phyloP scores from a whole-genome alignment of 345 rosid species.

The Gossypium stocksii region DNA sequence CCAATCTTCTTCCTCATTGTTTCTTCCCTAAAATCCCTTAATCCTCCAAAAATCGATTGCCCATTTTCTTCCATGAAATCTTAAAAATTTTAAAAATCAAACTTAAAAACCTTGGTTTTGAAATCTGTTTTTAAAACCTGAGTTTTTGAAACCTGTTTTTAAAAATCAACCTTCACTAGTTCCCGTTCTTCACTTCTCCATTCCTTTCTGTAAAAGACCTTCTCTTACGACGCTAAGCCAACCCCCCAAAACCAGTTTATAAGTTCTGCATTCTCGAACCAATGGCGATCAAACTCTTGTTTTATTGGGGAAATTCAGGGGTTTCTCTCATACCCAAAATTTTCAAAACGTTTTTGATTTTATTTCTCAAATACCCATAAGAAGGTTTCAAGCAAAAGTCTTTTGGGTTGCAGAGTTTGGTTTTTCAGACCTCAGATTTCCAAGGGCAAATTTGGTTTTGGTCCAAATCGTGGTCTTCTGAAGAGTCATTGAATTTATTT shows the following conservation, averaged over 20 bases:
- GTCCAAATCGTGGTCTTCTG: conserved; percentile 19
- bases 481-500: conserved; percentile 27
- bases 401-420: conserved; percentile 32
- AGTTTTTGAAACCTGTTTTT: no score
- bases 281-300: conserved; percentile 27
- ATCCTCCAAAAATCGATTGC: no score
- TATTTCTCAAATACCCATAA: conserved; percentile 27
- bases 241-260: conserved; percentile 23
- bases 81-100: no score
- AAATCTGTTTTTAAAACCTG: no score
- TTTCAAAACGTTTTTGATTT: conserved; percentile 22
- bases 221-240: conserved; percentile 20
- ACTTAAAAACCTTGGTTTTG: no score
- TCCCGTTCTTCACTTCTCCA: conserved; percentile 14
- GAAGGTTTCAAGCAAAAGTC: conserved; percentile 23
- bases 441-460: background rate
- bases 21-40: no score
- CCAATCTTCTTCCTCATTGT: no score
- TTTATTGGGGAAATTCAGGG: conserved; percentile 25
- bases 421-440: conserved; percentile 25
- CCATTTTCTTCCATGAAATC: no score
- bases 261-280: conserved; percentile 17
- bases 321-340: conserved; percentile 30
- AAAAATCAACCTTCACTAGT: conserved; percentile 30
- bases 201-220: conserved; percentile 7